Evolutionary conservation across 2,329 filamentous ascomycete genomes (phyloP).

Genomic region (Penicillium sp.): DNA sequence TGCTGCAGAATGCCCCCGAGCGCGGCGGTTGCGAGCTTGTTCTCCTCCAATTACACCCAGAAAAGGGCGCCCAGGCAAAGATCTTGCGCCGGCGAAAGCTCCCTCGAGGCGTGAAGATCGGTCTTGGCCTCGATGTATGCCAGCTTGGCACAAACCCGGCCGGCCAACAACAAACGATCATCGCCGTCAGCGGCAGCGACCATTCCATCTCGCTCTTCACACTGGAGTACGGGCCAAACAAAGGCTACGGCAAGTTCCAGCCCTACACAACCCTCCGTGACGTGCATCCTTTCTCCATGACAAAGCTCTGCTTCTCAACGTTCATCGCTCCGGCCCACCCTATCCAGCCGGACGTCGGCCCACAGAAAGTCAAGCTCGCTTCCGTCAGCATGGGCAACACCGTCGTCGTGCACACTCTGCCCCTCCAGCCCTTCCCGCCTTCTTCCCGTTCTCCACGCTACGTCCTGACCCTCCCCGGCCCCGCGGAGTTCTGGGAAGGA

Average conservation of each 20-base stretch:
- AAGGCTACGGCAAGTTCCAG: slow-evolving; percentile 48
- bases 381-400: slow-evolving; percentile 79
- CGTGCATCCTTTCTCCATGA: slow-evolving; percentile 60
- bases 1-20: slow-evolving; percentile 57
- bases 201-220: slow-evolving; percentile 76
- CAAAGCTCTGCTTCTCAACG: slow-evolving; percentile 51
- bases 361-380: slow-evolving; percentile 71
- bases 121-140: slow-evolving; percentile 74
- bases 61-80: slow-evolving; percentile 35
- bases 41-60: slow-evolving; percentile 40
- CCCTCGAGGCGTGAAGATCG: slow-evolving; percentile 67
- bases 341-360: slow-evolving; percentile 47
- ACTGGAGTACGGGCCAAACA: slow-evolving; percentile 61
- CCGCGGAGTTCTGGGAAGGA: slow-evolving; percentile 54
- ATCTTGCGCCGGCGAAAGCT: slow-evolving; percentile 58
- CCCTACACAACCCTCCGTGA: slow-evolving; percentile 53
- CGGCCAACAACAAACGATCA: slow-evolving; percentile 70
- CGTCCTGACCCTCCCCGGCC: slow-evolving; percentile 62
- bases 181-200: slow-evolving; percentile 79
- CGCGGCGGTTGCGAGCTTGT: slow-evolving; percentile 56
- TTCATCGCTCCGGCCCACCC: slow-evolving; percentile 53
- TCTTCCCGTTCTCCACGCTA: slow-evolving; percentile 61
- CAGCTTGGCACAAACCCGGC: slow-evolving; percentile 60
- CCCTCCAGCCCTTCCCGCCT: slow-evolving; percentile 53
- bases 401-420: slow-evolving; percentile 75